Conservation (phyloP, 2,329 filamentous ascomycete genomes). For the Kalmusia sp. region DNA sequence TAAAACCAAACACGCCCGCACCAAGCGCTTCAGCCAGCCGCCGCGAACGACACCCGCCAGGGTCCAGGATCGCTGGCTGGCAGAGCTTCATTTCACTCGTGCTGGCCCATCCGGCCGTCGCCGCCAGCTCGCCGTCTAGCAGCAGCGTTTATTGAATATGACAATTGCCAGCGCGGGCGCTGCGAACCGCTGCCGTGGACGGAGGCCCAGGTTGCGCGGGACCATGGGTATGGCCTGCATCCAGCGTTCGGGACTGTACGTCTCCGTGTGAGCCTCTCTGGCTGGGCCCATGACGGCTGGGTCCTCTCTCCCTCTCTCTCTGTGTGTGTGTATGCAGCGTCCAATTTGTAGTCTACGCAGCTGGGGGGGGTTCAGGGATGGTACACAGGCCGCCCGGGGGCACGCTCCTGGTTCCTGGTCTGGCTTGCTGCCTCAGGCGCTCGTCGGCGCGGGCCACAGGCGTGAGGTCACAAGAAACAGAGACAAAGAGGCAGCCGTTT, state of each 20-base stretch:
- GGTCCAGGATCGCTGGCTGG: conserved; percentile 13
- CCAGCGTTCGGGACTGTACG: conserved; percentile 14
- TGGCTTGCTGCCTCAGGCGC: not conserved
- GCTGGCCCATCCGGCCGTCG: conserved; percentile 5
- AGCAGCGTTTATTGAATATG: conserved; percentile 12
- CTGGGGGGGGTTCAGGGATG: not conserved
- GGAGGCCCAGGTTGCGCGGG: conserved; percentile 13
- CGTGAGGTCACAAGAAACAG: not conserved
- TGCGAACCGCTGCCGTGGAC: conserved; percentile 17
- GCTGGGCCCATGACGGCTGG: not conserved
- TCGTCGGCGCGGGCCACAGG: not conserved
- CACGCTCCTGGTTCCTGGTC: not conserved
- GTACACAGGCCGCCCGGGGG: too few relatives aligned
- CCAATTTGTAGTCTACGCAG: not conserved
- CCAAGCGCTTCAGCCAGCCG: conserved; percentile 26
- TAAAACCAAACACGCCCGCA: conserved; percentile 16
- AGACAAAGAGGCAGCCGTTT: not conserved
- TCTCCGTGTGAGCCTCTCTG: conserved; percentile 18
- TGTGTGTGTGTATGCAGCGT: not conserved
- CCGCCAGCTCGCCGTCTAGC: conserved; percentile 6
- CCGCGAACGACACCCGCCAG: conserved; percentile 21
- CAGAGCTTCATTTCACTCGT: conserved; percentile 13
- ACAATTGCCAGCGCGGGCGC: not conserved
- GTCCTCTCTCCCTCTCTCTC: too few relatives aligned
- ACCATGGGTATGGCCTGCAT: conserved; percentile 17